Conservation (phyloP, 495 filamentous ascomycete species). For the Cercophora newfieldiana region DNA sequence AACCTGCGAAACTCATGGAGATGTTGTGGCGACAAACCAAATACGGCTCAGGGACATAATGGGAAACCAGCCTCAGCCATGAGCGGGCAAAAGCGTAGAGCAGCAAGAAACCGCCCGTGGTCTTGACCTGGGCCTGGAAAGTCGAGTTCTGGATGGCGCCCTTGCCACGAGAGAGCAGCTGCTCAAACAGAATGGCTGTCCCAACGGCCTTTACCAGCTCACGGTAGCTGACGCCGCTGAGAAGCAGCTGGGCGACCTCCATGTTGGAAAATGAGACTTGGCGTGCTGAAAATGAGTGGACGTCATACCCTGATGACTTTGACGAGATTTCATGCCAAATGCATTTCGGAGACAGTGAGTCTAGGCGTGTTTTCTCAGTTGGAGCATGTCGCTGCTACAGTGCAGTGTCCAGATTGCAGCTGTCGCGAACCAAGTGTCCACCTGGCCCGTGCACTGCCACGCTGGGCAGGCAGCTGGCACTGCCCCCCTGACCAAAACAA, state of each 20-base stretch:
- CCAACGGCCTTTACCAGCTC: conserved; percentile 22
- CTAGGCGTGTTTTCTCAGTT: background rate
- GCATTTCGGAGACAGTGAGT: background rate
- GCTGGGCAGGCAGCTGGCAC: background rate
- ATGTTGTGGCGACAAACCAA: conserved; percentile 52
- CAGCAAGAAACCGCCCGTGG: conserved; percentile 14
- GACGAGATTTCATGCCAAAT: background rate
- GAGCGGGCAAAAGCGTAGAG: conserved; percentile 21
- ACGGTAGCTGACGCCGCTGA: conserved; percentile 1
- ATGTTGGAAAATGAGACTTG: conserved; percentile 12
- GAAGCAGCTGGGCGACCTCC: conserved; percentile 16
- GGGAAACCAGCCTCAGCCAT: conserved; percentile 43
- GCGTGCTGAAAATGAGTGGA: conserved; percentile 4
- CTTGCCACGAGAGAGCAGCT: background rate
- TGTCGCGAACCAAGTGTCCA: background rate
- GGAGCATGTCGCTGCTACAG: background rate
- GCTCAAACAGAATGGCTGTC: conserved; percentile 14
- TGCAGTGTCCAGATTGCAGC: conserved; percentile 1
- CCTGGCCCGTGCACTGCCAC: conserved; percentile 13
- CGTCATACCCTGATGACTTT: background rate
- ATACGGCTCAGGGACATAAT: conserved; percentile 74
- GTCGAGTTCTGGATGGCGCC: background rate
- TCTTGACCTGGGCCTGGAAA: background rate
- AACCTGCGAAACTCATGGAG: background rate
- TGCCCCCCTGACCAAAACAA: background rate